These are phyloP conservation scores for Panellus pusillus DNA, from an alignment of 768 basidiomycete species.

Conservation along the genomic window DNA sequence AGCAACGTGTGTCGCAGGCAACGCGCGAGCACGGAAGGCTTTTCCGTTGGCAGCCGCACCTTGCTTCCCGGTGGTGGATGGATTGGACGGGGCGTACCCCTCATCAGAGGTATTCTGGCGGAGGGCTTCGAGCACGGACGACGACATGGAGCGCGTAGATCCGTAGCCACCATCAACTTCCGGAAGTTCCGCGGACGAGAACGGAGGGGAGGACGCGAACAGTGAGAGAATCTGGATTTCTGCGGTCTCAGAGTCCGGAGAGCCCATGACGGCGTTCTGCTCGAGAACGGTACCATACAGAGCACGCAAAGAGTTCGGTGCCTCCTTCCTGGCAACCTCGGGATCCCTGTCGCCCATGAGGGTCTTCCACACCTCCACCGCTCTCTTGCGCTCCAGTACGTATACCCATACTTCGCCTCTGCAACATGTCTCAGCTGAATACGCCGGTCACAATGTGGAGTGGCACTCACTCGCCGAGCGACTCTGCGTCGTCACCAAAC, in stretches of 20 bases:
- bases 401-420: constrained; percentile 93
- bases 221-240: constrained; percentile 78
- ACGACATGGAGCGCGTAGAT: constrained; percentile 45
- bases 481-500: constrained; percentile 75
- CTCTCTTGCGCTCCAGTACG: constrained; percentile 78
- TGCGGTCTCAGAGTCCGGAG: constrained; percentile 63
- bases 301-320: constrained; percentile 71
- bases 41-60: constrained; percentile 46
- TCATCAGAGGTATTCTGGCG: constrained; percentile 39
- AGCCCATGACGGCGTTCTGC: constrained; percentile 75
- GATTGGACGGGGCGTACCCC: constrained; percentile 46
- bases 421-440: constrained; percentile 7
- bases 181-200: constrained; percentile 67
- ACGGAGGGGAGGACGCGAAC: constrained; percentile 82
- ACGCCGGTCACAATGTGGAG: constrained; percentile 3
- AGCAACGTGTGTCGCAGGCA: constrained; percentile 58
- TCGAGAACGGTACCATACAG: constrained; percentile 54
- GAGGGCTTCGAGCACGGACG: constrained; percentile 47
- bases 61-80: constrained; percentile 41
- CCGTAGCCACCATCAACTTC: constrained; percentile 37
- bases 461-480: constrained; percentile 70
- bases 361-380: constrained; percentile 77
- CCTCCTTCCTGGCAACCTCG: constrained; percentile 48
- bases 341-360: constrained; percentile 74
- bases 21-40: constrained; percentile 63